These are phyloP conservation scores for Phytophthora syringae DNA, from an alignment of 352 stramenopile species.

Conservation along the genomic window DNA sequence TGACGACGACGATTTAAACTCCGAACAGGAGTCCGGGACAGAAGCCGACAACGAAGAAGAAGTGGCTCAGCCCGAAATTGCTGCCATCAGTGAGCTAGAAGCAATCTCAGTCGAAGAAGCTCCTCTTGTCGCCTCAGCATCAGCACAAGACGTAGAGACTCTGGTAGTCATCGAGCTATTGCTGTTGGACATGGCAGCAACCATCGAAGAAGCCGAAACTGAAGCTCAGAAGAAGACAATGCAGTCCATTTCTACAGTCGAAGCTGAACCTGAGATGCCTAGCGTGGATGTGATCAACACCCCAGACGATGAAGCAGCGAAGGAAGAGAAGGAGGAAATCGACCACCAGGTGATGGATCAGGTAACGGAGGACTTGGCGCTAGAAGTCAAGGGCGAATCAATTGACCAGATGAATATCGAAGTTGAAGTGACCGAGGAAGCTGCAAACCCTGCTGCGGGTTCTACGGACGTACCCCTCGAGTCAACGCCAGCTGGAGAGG, in stretches of 20 bases:
- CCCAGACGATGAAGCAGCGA: not conserved
- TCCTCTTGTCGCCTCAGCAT: not conserved
- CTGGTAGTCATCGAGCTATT: constrained; percentile 19
- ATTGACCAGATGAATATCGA: constrained; percentile 20
- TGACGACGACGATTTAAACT: constrained; percentile 31
- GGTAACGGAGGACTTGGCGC: not conserved
- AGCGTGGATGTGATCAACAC: not conserved
- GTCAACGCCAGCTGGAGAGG: constrained; percentile 9
- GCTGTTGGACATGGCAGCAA: constrained; percentile 18
- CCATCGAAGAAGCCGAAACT: constrained; percentile 22
- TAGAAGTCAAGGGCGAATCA: constrained; percentile 11
- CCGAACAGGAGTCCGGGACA: constrained; percentile 26
- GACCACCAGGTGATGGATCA: constrained; percentile 1
- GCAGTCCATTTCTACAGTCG: not conserved
- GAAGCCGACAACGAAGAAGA: constrained; percentile 21
- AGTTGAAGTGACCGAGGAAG: constrained; percentile 15
- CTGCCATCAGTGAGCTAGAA: not conserved
- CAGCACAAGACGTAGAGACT: constrained; percentile 20
- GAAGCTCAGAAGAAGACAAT: not conserved
- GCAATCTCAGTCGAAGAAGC: constrained; percentile 1
- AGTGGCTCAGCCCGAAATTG: constrained; percentile 9
- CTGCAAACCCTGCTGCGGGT: not conserved
- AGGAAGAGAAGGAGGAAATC: not conserved
- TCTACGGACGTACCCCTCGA: constrained; percentile 1
- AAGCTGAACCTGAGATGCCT: constrained; percentile 3